Evolutionary conservation across 2,329 filamentous ascomycete genomes (phyloP).

Genomic region (Hirsutella rhossiliensis): DNA sequence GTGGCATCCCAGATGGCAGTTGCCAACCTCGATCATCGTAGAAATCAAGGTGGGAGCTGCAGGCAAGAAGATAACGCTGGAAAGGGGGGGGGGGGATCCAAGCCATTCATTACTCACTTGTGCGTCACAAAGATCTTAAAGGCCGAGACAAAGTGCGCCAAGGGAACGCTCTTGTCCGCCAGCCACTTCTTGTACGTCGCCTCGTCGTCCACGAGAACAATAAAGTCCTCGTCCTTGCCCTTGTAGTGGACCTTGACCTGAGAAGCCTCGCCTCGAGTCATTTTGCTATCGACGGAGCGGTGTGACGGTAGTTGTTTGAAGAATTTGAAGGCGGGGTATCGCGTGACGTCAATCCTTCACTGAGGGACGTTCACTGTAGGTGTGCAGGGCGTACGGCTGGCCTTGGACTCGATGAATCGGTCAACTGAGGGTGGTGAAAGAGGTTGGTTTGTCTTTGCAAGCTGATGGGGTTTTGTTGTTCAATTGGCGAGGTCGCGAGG

Average conservation of each 20-base stretch:
- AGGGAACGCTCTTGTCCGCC: conserved; percentile 62
- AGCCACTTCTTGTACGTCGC: conserved; percentile 70
- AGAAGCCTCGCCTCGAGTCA: conserved; percentile 59
- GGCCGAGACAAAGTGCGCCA: conserved; percentile 73
- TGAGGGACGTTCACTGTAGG: no score
- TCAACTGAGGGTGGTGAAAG: no score
- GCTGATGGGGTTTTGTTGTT: no score
- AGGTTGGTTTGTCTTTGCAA: no score
- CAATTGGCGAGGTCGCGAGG: no score
- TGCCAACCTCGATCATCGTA: neutral
- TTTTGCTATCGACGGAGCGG: conserved; percentile 24
- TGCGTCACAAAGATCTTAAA: conserved; percentile 88
- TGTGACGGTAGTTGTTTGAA: neutral
- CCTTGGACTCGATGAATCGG: no score
- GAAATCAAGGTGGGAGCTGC: neutral
- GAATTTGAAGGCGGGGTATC: conserved; percentile 5
- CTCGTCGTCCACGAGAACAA: conserved; percentile 46
- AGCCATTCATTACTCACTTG: conserved; percentile 49
- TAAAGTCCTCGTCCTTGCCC: conserved; percentile 49
- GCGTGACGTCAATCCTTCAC: no score
- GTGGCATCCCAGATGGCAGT: no score
- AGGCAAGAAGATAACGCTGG: neutral
- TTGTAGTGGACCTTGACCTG: conserved; percentile 79
- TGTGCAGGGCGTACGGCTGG: no score
- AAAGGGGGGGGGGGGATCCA: neutral